Evolutionary conservation across 208 protist genomes (phyloP), one percentile per base, ranked within the genome.

Genomic region (Kentomonas sorsogonicus): DNA sequence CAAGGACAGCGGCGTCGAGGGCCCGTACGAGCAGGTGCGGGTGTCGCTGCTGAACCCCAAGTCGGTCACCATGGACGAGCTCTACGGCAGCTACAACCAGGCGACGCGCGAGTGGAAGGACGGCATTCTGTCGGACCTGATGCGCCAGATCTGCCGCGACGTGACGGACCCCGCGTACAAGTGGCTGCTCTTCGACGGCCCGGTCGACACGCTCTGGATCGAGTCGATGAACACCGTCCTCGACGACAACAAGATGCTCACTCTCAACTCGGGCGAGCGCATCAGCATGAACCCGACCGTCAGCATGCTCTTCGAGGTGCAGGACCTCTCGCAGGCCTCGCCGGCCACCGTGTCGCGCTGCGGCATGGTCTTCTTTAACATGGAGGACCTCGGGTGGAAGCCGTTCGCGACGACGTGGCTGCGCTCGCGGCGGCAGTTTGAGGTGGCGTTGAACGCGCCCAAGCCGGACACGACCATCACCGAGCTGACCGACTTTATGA

Each of bases 141-240:
- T 99, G 84, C 81, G 94, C 20, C 77, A 88, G 47, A 96, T 94
- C 58, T 98, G 91, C 66, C 74, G 78, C 20, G 95, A 98, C 65
- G 78, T 84, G 47, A 94, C 83, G 22, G 89, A 95, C 68, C 56
- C 78, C 40, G 86, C 93, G 54, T 83, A 98, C 71, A 97, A 98
- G 71, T 99, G 98, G 98, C 85, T 99, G 16, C 50, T 99, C 18
- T 97, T 99, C 43, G 98, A 99, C 66, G 97, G 98, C 31, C 98
- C 98, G 22, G 96, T 99, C 15, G 97, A 99, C 77, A 99, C 98
- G 44, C 75, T 99, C 18, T 99, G 98, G 98, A 99, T 99, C 61
- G 98, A 99, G 85, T 96, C 80, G 6, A 98, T 99, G 97, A 99
- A 99, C 77, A 98, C 97, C 16, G 96, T 99, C n/a, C 77, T 99